phyloP scores from a whole-genome alignment of 768 basidiomycete genomes.

The Phanerochaete carnosa region DNA sequence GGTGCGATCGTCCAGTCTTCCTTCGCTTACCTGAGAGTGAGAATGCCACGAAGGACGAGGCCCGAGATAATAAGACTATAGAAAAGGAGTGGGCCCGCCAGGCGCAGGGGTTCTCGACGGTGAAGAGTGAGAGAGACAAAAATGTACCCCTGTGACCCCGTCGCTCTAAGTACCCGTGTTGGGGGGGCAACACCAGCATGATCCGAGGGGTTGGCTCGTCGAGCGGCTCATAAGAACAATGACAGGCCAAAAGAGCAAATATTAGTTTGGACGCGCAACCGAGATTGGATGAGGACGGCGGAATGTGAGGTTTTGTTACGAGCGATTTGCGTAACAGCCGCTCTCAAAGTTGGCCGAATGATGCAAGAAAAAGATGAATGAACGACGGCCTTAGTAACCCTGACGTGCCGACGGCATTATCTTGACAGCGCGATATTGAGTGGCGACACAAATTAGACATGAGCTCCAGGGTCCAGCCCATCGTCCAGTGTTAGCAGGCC shows the following conservation, averaged over 20 bases:
- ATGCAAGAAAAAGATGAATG: not conserved
- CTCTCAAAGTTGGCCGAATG: not conserved
- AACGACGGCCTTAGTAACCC: too few species aligned
- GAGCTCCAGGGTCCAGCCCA: too few species aligned
- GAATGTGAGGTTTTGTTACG: not conserved
- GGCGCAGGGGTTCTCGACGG: not conserved
- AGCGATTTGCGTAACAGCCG: not conserved
- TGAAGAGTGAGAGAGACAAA: not conserved
- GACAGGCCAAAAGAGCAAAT: not conserved
- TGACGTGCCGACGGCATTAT: too few species aligned
- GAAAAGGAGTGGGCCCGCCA: not conserved
- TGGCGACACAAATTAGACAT: too few species aligned
- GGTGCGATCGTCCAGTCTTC: not conserved
- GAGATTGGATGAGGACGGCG: not conserved
- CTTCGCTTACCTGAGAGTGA: not conserved
- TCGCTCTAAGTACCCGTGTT: not conserved
- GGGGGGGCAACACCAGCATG: not conserved
- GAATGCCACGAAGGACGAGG: not conserved
- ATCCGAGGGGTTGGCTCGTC: not conserved
- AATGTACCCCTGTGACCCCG: not conserved
- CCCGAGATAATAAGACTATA: not conserved
- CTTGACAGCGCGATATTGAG: too few species aligned
- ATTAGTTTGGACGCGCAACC: not conserved
- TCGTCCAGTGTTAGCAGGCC: too few species aligned
- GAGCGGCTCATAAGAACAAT: not conserved